Conservation (phyloP, 129 eudicot species). For the Cynara cardunculus region DNA sequence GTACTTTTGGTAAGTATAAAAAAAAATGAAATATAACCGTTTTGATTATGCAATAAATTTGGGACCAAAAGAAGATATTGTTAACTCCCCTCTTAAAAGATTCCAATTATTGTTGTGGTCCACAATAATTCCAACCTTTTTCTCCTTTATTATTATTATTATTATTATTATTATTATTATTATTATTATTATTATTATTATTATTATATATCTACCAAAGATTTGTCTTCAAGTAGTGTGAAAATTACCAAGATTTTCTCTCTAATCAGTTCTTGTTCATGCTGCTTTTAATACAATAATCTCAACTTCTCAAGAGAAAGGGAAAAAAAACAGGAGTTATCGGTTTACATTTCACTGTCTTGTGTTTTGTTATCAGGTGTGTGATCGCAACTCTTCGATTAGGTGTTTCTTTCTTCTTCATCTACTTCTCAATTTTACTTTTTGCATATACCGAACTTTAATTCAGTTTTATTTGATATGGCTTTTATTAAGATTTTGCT, state of each 20-base stretch:
- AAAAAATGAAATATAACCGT: no score
- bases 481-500: background rate
- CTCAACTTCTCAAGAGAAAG: background rate
- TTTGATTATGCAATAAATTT: conserved; percentile 20
- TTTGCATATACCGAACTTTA: no score
- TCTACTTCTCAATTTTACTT: no score
- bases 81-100: no score
- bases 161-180: background rate
- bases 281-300: background rate
- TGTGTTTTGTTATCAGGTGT: conserved; percentile 14
- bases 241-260: no score
- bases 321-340: background rate
- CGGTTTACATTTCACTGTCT: conserved; percentile 17
- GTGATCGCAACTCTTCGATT: background rate
- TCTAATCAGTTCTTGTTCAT: background rate
- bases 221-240: conserved; percentile 22
- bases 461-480: no score
- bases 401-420: background rate
- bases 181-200: background rate
- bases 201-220: background rate
- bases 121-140: conserved; percentile 10
- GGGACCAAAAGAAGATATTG: background rate
- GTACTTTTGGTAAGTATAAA: no score
- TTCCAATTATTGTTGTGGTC: no score
- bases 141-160: background rate